Evolutionary conservation across 1,284 basidiomycete genomes (phyloP).

Genomic region (Quambalaria eucalypti): DNA sequence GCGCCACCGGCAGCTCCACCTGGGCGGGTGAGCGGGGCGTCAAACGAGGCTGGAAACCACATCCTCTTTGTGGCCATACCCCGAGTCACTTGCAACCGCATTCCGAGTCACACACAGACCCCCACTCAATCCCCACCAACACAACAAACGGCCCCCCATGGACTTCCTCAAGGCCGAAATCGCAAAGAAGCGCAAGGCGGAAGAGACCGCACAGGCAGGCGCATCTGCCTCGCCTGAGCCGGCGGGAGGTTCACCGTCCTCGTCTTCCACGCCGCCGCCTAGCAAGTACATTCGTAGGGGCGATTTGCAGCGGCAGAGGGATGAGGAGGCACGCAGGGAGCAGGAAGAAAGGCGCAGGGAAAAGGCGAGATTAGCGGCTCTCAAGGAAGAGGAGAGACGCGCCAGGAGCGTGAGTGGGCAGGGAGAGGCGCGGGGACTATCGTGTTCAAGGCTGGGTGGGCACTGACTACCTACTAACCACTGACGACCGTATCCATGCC

Average conservation of each 20-base stretch:
- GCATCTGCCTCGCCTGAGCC: neutral
- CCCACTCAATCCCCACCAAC: neutral
- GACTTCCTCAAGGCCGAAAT: slow-evolving; percentile 81
- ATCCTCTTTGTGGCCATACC: no score
- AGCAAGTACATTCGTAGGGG: slow-evolving; percentile 35
- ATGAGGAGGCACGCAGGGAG: slow-evolving; percentile 11
- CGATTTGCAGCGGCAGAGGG: slow-evolving; percentile 26
- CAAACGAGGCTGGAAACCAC: no score
- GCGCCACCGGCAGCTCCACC: no score
- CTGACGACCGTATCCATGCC: slow-evolving; percentile 3
- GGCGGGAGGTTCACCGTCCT: slow-evolving; percentile 2
- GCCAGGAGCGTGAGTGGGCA: neutral
- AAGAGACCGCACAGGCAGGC: slow-evolving; percentile 38
- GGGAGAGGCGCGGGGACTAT: neutral
- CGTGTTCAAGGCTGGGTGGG: neutral
- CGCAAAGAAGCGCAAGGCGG: slow-evolving; percentile 73
- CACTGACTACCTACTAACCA: no score
- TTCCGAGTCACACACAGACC: neutral
- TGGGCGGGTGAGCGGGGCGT: no score
- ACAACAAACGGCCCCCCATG: slow-evolving; percentile 51
- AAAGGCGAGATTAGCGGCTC: neutral
- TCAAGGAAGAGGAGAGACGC: neutral
- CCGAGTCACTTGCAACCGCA: no score
- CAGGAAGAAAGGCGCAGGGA: neutral
- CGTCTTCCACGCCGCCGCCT: slow-evolving; percentile 3